Evolutionary conservation across 768 basidiomycete species (phyloP), one percentile per base, ranked within the genome.

Genomic region (Leucocoprinus leucothites): DNA sequence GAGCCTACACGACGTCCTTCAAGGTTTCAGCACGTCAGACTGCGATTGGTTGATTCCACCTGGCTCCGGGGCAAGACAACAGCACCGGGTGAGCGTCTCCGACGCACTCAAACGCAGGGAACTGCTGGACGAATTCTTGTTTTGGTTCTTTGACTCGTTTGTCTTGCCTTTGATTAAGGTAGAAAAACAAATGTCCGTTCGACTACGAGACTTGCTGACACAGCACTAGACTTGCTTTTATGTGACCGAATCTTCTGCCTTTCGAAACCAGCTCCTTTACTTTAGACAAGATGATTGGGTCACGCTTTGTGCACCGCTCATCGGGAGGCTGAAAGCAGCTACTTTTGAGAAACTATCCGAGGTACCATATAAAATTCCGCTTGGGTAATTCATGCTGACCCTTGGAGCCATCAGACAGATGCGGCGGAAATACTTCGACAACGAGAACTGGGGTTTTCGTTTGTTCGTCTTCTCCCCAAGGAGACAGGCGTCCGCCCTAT

Each of bases 271-370:
- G 42, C 79, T 95, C 1, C 72, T 98, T 0, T 99, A 95, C 65
- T 98, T 97, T 67, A 83, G 92, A 9, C 94, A 98, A 52, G 93
- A 96, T 49, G 94, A 96, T 61, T 99, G 96, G 97, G 75, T 79
- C n/a, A 72, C 69, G 2, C 76, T 98, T 4, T 95, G 94, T 55
- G 72, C 79, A 9, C 97, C 97, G 1, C 76, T 98, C 24, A 74
- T 96, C 9, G 82, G 85, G 57, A 77, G 83, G n/a, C 77, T 99
- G 34, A 82, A 84, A 6, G 65, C 74, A 7, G 80, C 78, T 5
- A 89, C 89, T 0, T 94, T 97, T 65, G 72, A 80, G 57, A 80
- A 82, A 61, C 73, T 98, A 21, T 71, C 85, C 6, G 75, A 82
- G 68, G 95, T 93, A 61, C 9, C 74, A 63, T 35, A 3, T 40